Percentiles rank a stretch among this genome's conserved stretches.
These are phyloP conservation scores for Galeopsis tetrahit DNA, from an alignment of 257 asterid genomes.

Conservation along the genomic window DNA sequence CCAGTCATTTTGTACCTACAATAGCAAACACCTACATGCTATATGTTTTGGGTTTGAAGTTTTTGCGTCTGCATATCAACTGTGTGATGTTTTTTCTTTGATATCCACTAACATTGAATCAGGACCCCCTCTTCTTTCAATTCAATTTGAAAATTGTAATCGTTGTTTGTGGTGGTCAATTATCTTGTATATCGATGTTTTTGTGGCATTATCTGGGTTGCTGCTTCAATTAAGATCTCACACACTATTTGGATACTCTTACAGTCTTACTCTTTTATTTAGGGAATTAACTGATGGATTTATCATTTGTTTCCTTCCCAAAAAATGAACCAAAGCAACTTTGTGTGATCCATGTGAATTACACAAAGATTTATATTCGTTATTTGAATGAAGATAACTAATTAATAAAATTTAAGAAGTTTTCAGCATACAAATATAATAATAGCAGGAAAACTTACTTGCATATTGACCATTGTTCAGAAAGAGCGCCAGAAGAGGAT, in stretches of 20 bases:
- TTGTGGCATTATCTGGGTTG: background rate
- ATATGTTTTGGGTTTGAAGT: background rate
- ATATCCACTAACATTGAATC: background rate
- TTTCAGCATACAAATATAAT: slow-evolving; percentile 13
- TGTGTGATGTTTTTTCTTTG: background rate
- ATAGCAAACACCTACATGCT: background rate
- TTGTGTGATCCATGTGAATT: background rate
- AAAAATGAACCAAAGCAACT: slow-evolving; percentile 2
- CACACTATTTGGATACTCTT: background rate
- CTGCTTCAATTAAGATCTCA: background rate
- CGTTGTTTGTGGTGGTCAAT: slow-evolving; percentile 7
- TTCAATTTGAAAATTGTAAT: background rate
- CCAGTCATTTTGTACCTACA: slow-evolving; percentile 3
- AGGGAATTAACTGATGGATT: slow-evolving; percentile 3
- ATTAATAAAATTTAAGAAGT: background rate
- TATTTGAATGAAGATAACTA: background rate
- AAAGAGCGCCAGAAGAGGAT: slow-evolving; percentile 91
- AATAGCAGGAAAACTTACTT: slow-evolving; percentile 25
- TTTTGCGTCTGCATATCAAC: background rate
- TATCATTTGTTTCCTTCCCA: background rate
- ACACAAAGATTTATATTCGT: background rate
- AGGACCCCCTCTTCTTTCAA: background rate
- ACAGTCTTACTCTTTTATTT: background rate
- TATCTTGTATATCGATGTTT: background rate
- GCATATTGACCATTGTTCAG: slow-evolving; percentile 45